These are phyloP conservation scores for Ascochyta fabae DNA, from an alignment of 2,329 filamentous ascomycete genomes.

Conservation along the genomic window DNA sequence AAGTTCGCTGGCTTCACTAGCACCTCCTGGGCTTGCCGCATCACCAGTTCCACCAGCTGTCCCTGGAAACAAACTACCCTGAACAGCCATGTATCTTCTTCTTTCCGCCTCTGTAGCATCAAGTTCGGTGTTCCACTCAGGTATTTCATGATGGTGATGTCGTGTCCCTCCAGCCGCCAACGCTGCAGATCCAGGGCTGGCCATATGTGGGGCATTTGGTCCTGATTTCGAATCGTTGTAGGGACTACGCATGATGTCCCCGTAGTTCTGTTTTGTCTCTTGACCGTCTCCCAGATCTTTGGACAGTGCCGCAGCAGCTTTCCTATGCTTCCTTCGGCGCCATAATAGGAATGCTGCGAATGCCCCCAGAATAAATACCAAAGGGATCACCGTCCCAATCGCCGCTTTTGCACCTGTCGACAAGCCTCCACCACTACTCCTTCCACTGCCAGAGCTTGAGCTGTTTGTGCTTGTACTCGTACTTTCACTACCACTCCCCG, in stretches of 20 bases:
- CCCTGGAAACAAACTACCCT: constrained; percentile 6
- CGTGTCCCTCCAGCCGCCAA: background rate
- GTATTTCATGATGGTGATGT: constrained; percentile 16
- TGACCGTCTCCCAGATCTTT: constrained; percentile 8
- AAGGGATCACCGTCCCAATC: constrained; percentile 87
- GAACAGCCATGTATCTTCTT: constrained; percentile 12
- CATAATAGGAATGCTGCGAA: constrained; percentile 26
- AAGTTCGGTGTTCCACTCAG: constrained; percentile 34
- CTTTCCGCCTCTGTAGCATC: constrained; percentile 27
- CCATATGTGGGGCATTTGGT: background rate
- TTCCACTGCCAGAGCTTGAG: background rate
- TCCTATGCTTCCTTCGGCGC: constrained; percentile 21
- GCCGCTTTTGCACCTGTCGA: constrained; percentile 74
- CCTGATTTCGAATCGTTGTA: background rate
- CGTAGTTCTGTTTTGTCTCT: constrained; percentile 10
- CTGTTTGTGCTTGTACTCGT: background rate
- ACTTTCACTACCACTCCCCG: background rate
- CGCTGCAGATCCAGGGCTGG: background rate
- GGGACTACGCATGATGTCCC: background rate
- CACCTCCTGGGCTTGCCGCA: background rate
- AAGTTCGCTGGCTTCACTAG: constrained; percentile 19
- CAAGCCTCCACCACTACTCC: constrained; percentile 56
- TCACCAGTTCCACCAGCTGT: background rate
- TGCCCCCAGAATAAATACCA: constrained; percentile 69
- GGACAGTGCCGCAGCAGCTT: background rate